phyloP scores from a whole-genome alignment of 768 basidiomycete genomes.

The Amanita thiersii region DNA sequence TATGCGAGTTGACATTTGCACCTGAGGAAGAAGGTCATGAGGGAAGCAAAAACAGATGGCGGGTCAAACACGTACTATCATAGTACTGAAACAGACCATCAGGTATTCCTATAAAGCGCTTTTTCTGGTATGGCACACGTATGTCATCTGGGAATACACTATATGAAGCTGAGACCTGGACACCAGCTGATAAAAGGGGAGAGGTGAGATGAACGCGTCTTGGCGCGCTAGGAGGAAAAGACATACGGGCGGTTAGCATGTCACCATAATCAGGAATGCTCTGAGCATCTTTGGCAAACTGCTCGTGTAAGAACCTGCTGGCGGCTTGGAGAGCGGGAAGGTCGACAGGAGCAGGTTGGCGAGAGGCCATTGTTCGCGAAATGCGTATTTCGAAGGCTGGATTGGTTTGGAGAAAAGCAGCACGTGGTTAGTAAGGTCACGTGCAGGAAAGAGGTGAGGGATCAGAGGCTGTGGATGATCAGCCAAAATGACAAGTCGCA shows the following conservation, averaged over 20 bases:
- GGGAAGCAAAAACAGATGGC: background rate
- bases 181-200: slow-evolving; percentile 36
- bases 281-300: slow-evolving; percentile 65
- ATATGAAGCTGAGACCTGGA: slow-evolving; percentile 68
- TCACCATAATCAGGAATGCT: slow-evolving; percentile 72
- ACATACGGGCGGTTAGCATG: slow-evolving; percentile 51
- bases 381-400: background rate
- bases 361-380: slow-evolving; percentile 11
- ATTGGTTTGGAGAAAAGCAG: background rate
- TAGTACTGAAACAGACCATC: slow-evolving; percentile 74
- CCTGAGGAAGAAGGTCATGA: slow-evolving; percentile 29
- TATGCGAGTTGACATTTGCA: slow-evolving; percentile 63
- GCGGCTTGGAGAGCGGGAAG: slow-evolving; percentile 57
- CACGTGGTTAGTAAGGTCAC: slow-evolving; percentile 5
- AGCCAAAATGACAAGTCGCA: no score
- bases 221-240: background rate
- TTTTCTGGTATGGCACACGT: slow-evolving; percentile 74
- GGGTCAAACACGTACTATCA: slow-evolving; percentile 44
- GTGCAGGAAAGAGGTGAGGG: background rate
- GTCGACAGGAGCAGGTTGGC: slow-evolving; percentile 37
- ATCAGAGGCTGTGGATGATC: background rate
- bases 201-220: slow-evolving; percentile 8
- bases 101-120: slow-evolving; percentile 68
- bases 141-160: slow-evolving; percentile 72
- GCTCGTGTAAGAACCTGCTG: slow-evolving; percentile 58